A percentile compares a stretch with the other conserved stretches of the same genome.
phyloP scores from a whole-genome alignment of 2,329 filamentous ascomycete species.

The Alternaria metachromatica region DNA sequence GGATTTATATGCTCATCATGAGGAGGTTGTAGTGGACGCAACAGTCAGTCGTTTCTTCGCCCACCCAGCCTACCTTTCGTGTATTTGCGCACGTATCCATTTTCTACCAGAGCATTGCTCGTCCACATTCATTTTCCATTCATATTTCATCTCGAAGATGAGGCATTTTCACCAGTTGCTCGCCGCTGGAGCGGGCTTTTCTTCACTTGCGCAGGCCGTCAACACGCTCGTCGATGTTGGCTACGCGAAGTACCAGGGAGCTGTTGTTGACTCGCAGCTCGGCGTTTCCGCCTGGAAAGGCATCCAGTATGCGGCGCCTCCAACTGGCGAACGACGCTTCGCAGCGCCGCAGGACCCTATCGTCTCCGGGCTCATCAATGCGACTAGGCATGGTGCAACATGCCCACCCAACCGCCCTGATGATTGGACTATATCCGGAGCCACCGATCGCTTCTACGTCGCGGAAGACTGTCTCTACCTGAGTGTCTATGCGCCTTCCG shows the following conservation, averaged over 20 bases:
- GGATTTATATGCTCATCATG: neutral
- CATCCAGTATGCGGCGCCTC: slow-evolving; percentile 74
- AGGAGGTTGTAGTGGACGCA: neutral
- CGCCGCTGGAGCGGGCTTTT: slow-evolving; percentile 1
- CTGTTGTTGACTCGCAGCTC: slow-evolving; percentile 50
- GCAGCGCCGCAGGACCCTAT: slow-evolving; percentile 60
- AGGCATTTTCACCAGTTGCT: neutral
- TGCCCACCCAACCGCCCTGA: slow-evolving; percentile 39
- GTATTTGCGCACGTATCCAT: neutral
- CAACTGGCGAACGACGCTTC: slow-evolving; percentile 70
- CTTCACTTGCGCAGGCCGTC: slow-evolving; percentile 32
- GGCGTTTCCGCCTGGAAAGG: slow-evolving; percentile 75
- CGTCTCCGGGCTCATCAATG: slow-evolving; percentile 15
- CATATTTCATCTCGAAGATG: neutral
- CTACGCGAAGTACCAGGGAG: slow-evolving; percentile 71
- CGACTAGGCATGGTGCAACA: slow-evolving; percentile 40
- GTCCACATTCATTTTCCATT: neutral
- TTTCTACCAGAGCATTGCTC: neutral
- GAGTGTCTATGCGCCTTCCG: slow-evolving; percentile 67
- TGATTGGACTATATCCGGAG: slow-evolving; percentile 26
- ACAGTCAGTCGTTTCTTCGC: neutral
- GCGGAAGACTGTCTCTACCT: slow-evolving; percentile 75
- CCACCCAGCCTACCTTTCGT: neutral
- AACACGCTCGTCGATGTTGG: slow-evolving; percentile 62
- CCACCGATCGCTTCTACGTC: slow-evolving; percentile 21